These are phyloP conservation scores for Candida stauntonica DNA, from an alignment of 805 yeast species.

Conservation along the genomic window DNA sequence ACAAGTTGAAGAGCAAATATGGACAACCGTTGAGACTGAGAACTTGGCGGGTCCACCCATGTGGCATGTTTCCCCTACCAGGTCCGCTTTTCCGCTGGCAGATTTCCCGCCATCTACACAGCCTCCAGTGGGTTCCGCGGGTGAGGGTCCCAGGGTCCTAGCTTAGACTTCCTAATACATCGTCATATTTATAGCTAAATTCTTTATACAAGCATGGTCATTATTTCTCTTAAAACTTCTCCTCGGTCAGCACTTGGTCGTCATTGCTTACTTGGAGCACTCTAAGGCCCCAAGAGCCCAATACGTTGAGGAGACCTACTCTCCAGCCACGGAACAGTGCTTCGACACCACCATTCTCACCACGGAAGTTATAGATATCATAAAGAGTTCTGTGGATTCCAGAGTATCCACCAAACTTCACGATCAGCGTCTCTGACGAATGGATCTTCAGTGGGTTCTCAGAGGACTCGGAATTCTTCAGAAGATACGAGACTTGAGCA, in stretches of 20 bases:
- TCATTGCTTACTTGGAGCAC: constrained; percentile 49
- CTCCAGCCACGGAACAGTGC: constrained; percentile 88
- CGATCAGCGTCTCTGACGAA: constrained; percentile 46
- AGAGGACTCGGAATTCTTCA: constrained; percentile 29
- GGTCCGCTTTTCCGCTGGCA: too few species aligned
- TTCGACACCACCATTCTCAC: constrained; percentile 42
- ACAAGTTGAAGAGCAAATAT: too few species aligned
- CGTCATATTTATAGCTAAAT: background rate
- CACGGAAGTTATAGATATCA: constrained; percentile 36
- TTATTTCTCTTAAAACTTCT: constrained; percentile 28
- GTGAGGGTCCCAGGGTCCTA: background rate
- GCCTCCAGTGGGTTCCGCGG: too few species aligned
- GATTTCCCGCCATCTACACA: too few species aligned
- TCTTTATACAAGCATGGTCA: background rate
- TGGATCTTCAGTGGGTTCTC: constrained; percentile 37
- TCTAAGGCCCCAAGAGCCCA: constrained; percentile 80
- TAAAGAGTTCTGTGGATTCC: constrained; percentile 54
- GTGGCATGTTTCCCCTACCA: too few species aligned
- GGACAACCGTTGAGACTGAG: too few species aligned
- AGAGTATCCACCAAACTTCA: constrained; percentile 51
- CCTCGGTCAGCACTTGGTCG: constrained; percentile 37
- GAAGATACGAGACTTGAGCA: constrained; percentile 69
- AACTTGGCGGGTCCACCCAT: too few species aligned
- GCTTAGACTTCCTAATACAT: background rate
- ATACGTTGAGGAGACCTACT: constrained; percentile 70